These are phyloP conservation scores for Hypoxylon sp. DNA, from an alignment of 2,329 filamentous ascomycete genomes.

Conservation along the genomic window DNA sequence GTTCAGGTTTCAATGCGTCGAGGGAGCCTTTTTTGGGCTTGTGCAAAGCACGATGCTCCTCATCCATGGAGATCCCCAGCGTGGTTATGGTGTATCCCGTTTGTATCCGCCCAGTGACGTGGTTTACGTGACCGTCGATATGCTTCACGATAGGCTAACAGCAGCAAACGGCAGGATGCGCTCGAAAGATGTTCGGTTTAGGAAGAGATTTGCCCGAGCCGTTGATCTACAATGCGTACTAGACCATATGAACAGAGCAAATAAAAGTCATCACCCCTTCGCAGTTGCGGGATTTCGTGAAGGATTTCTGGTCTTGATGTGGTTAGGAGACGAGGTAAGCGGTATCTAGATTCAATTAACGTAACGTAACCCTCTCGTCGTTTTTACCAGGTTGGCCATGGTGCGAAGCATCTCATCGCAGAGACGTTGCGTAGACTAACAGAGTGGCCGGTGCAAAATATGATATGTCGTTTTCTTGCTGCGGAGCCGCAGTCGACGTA, in stretches of 20 bases:
- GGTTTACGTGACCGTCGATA: slow-evolving; percentile 23
- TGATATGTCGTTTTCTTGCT: slow-evolving; percentile 32
- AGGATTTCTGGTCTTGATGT: slow-evolving; percentile 26
- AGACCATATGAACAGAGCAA: slow-evolving; percentile 14
- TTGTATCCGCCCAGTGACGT: slow-evolving; percentile 34
- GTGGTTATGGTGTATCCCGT: slow-evolving; percentile 15
- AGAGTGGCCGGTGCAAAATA: slow-evolving; percentile 23
- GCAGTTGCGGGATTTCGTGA: slow-evolving; percentile 1
- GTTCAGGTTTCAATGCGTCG: slow-evolving; percentile 9
- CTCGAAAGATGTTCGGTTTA: slow-evolving; percentile 22
- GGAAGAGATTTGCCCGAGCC: slow-evolving; percentile 28
- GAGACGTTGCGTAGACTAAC: slow-evolving; percentile 23
- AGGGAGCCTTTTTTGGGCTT: slow-evolving; percentile 5
- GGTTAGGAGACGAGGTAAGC: slow-evolving; percentile 13
- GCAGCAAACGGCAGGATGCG: slow-evolving; percentile 19
- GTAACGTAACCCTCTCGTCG: slow-evolving; percentile 29
- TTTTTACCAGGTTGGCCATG: slow-evolving; percentile 15
- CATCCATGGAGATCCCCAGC: slow-evolving; percentile 17
- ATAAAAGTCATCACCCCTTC: slow-evolving; percentile 13
- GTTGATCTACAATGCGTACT: slow-evolving; percentile 33
- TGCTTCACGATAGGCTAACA: slow-evolving; percentile 31
- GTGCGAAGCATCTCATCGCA: slow-evolving; percentile 14
- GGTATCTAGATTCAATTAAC: slow-evolving; percentile 29
- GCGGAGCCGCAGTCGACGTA: slow-evolving; percentile 31
- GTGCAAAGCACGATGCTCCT: slow-evolving; percentile 6